phyloP scores from a whole-genome alignment of 2,329 filamentous ascomycete genomes.

The Diaporthe citrichinensis region DNA sequence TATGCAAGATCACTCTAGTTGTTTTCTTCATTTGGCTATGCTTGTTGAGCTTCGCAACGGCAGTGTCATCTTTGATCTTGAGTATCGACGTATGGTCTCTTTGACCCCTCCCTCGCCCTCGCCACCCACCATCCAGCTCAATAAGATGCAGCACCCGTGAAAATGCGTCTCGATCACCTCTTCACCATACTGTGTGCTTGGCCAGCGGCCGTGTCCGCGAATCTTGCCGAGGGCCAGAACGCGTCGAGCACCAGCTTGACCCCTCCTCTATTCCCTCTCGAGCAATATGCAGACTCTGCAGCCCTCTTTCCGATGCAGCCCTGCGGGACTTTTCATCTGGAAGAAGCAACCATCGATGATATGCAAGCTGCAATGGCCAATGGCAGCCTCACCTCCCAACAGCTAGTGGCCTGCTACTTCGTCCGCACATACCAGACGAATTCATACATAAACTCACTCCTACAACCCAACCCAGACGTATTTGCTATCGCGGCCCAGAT shows the following conservation, averaged over 20 bases:
- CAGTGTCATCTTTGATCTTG: background rate
- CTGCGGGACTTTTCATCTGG: conserved; percentile 73
- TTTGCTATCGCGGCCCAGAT: conserved; percentile 71
- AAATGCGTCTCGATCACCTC: background rate
- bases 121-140: background rate
- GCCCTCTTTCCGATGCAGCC: conserved; percentile 72
- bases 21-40: background rate
- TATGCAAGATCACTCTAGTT: background rate
- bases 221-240: background rate
- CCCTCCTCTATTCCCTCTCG: conserved; percentile 52
- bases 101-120: fast-evolving
- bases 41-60: background rate
- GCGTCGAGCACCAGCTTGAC: conserved; percentile 40
- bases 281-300: conserved; percentile 53
- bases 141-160: background rate
- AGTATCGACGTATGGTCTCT: too few species aligned
- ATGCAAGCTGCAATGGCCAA: conserved; percentile 71
- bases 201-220: background rate
- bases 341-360: conserved; percentile 79
- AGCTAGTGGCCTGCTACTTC: conserved; percentile 75
- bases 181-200: background rate
- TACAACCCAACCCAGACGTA: conserved; percentile 79
- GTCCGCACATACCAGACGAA: conserved; percentile 73
- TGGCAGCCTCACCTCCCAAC: conserved; percentile 69
- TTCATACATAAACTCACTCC: conserved; percentile 73